These are phyloP conservation scores for Populus ilicifolia DNA, from an alignment of 345 rosid genomes.

Conservation along the genomic window DNA sequence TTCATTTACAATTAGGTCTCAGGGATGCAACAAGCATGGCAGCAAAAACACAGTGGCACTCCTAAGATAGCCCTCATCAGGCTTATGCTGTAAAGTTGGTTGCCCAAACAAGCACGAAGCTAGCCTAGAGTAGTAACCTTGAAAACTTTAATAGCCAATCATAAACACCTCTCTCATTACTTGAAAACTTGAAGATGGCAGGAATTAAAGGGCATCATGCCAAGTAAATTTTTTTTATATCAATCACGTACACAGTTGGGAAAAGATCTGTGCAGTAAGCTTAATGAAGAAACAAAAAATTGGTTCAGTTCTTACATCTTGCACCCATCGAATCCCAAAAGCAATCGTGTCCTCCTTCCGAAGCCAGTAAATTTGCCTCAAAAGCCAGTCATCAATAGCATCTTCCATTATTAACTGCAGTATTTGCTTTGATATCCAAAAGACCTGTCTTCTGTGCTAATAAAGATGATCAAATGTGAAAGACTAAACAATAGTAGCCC, in stretches of 20 bases:
- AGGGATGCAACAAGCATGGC: neutral
- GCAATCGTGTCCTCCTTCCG: slow-evolving; percentile 77
- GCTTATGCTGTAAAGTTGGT: neutral
- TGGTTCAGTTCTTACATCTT: slow-evolving; percentile 67
- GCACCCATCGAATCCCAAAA: slow-evolving; percentile 75
- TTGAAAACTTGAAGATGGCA: neutral
- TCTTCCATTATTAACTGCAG: slow-evolving; percentile 94
- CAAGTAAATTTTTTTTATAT: neutral
- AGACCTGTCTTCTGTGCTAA: slow-evolving; percentile 80
- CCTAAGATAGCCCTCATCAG: neutral
- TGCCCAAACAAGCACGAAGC: neutral
- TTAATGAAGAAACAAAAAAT: neutral
- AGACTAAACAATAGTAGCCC: neutral
- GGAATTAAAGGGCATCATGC: neutral
- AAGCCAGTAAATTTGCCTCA: slow-evolving; percentile 83
- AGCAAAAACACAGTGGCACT: neutral
- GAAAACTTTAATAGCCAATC: neutral
- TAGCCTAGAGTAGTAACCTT: neutral
- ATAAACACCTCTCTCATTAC: neutral
- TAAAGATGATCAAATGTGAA: slow-evolving; percentile 10
- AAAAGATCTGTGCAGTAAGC: neutral
- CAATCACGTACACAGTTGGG: neutral
- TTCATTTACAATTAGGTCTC: neutral
- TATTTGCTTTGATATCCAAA: slow-evolving; percentile 97
- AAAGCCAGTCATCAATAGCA: slow-evolving; percentile 95